Base-by-base conservation (phyloP, 768 basidiomycete genomes). In the Podaxis mareebaensis region DNA sequence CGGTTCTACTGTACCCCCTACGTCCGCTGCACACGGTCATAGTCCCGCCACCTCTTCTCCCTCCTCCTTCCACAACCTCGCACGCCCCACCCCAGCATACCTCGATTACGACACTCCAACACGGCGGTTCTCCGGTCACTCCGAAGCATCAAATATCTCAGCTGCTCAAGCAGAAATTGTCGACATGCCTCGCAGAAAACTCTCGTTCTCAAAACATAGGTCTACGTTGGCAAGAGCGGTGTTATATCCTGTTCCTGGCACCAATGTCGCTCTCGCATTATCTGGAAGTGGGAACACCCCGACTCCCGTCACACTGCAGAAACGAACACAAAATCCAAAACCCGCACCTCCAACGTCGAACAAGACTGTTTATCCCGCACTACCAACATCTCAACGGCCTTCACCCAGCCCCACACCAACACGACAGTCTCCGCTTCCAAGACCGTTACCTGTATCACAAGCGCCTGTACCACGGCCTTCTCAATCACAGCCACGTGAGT, bases 101-200 rank as follows among this genome's bases (percentile, higher is more conserved):
- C 46, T 63, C 54, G 24, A 55, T 10, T 4, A 3, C 48, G 10
- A 33, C 10, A 33, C 33, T 2, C n/a, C 38, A 22, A 42, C 42
- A 1, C 44, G 33, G 22, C 54, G 61, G 5, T 40, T 39, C 33
- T 63, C 61, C 40, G 48, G 20, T 10, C 17, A 49, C 8, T 63
- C 61, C 7, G 24, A 61, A 28, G 13, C 55, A 26, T 57, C 54
- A 2, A 33, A 48, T 12, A 17, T 57, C 36, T 63, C 61, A 11
- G 61, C 61, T 40, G 61, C 54, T 39, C 55, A 56, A 15, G 61
- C 61, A 3, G 61, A 63, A 40, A 63, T 63, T 11, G 48, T 63
- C 6, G 55, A 63, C 10, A 40, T 33, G 24, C 61, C 61, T 39
- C 61, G 54, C 3, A 46, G 61, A 15, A 49, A 56, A 30, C 46